Evolutionary conservation across 176 grass and related monocot genomes (phyloP).

Genomic region (Olyra latifolia): DNA sequence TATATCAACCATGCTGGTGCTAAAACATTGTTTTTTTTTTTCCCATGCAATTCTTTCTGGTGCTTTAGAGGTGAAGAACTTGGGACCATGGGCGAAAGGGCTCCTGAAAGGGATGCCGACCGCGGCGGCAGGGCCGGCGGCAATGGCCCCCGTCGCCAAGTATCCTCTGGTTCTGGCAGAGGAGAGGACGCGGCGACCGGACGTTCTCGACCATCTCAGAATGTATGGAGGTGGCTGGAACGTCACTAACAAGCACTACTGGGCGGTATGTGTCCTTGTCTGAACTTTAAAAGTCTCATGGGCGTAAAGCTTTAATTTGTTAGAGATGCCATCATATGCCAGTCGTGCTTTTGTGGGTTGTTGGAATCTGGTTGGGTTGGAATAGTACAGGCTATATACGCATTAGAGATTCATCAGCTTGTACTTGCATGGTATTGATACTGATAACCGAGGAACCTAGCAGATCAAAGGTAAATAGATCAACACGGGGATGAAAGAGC

Average conservation of each 20-base stretch:
- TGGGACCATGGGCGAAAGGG: constrained; percentile 84
- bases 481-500: neutral
- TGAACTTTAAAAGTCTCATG: constrained; percentile 4
- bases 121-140: constrained; percentile 33
- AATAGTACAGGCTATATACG: constrained; percentile 2
- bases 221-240: constrained; percentile 85
- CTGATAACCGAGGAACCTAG: constrained; percentile 18
- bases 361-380: constrained; percentile 34
- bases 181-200: constrained; percentile 73
- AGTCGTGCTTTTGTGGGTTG: constrained; percentile 24
- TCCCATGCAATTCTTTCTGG: constrained; percentile 3
- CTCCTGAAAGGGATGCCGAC: constrained; percentile 64
- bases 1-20: constrained; percentile 10
- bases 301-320: constrained; percentile 8
- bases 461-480: neutral
- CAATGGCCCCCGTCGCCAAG: constrained; percentile 47
- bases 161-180: constrained; percentile 77
- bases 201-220: constrained; percentile 66
- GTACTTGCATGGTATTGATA: neutral
- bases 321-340: constrained; percentile 17
- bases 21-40: constrained; percentile 11
- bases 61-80: constrained; percentile 64
- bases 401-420: constrained; percentile 14
- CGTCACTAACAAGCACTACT: constrained; percentile 87
- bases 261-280: constrained; percentile 64